Evolutionary conservation across 2,329 filamentous ascomycete genomes (phyloP), one percentile per base, ranked within the genome.

Genomic region (Fusarium floridanum): DNA sequence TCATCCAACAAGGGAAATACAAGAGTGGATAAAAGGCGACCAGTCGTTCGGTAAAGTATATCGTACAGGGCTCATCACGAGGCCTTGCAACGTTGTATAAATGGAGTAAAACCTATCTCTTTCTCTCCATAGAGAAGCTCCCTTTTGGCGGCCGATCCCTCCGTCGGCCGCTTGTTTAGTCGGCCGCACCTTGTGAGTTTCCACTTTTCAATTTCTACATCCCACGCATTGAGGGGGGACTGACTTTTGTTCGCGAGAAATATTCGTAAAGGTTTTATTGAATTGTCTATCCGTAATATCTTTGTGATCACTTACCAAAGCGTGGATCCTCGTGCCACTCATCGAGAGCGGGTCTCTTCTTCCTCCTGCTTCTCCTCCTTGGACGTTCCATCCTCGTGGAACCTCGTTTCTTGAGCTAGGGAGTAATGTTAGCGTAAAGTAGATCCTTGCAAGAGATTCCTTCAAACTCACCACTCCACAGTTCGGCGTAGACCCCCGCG

Each of bases 401-500:
- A 89, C 60, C 90, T 85, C 12, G 88, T 90, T 82, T 93, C 91
- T 81, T 93, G 91, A 20, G 89, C 91, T 91, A 53, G 10, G 17
- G 22, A 55, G 39, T 24, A 34, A 9, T 66, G 59, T 78, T 64
- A 78, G 74, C 53, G 29, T 48, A 10, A 32, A 14, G 22, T 4
- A 34, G 43, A 50, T 43, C 2, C 4, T 32, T n/a, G 1, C 11
- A 11, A 24, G 12, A 16, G 11, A 2, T 12, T 12, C 2, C 29
- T 55, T 16, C 1, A 24, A 87, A 87, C 92, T 88, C 85, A 94
- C 93, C 92, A 84, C 92, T 95, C 96, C 96, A 98, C 55, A 98
- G 86, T 83, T 97, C 93, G 8, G 94, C 91, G 82, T 98, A 98
- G 24, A 98, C 87, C 0, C 95, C 94, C 12, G 90, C 92, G 17